Evolutionary conservation across 176 grass and related monocot species (phyloP).

Genomic region (Phoenix dactylifera): DNA sequence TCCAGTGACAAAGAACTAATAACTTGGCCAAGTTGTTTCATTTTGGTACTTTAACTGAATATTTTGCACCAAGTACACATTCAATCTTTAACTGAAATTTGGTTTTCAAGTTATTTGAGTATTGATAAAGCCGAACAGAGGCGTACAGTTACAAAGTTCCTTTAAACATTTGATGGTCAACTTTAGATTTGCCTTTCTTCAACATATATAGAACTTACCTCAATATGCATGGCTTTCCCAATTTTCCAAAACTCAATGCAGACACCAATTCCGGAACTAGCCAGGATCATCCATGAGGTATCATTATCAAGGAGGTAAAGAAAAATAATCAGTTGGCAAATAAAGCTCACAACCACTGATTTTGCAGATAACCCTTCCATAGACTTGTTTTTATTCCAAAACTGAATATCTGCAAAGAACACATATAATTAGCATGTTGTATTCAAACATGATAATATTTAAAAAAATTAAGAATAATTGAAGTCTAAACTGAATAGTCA

Average conservation of each 20-base stretch:
- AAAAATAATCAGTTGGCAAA: slow-evolving; percentile 88
- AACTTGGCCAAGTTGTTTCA: too few relatives aligned
- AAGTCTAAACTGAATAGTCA: slow-evolving; percentile 1
- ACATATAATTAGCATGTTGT: too few relatives aligned
- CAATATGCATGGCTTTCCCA: slow-evolving; percentile 97
- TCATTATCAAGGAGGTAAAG: slow-evolving; percentile 97
- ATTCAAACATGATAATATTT: neutral
- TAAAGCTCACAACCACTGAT: slow-evolving; percentile 94
- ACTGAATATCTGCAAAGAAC: slow-evolving; percentile 81
- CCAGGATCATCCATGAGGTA: slow-evolving; percentile 99
- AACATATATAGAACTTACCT: slow-evolving; percentile 39
- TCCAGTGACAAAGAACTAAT: too few relatives aligned
- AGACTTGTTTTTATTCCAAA: slow-evolving; percentile 99
- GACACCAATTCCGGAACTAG: slow-evolving; percentile 82
- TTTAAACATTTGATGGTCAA: too few relatives aligned
- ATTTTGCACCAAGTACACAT: too few relatives aligned
- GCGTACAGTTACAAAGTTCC: too few relatives aligned
- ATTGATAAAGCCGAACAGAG: too few relatives aligned
- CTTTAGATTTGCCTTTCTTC: too few relatives aligned
- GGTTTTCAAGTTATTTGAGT: neutral
- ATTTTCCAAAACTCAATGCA: slow-evolving; percentile 99
- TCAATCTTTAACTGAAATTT: neutral
- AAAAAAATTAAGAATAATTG: slow-evolving; percentile 3
- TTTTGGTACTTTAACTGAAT: too few relatives aligned
- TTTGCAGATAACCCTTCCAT: slow-evolving; percentile 99